Evolutionary conservation across 768 basidiomycete species (phyloP).

Genomic region (Boletellus emodensis): DNA sequence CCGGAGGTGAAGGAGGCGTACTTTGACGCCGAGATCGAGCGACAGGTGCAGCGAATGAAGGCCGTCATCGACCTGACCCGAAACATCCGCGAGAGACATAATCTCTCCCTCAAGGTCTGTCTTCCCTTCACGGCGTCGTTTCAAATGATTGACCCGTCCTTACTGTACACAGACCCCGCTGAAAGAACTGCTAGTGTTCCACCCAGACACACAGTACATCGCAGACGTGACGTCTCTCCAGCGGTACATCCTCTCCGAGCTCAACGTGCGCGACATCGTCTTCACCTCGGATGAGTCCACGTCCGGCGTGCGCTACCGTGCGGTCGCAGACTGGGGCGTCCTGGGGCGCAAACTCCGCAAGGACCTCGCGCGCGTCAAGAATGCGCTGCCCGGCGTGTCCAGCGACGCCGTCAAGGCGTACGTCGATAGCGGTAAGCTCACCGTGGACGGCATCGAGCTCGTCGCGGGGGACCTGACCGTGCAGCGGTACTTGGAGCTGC

Average conservation of each 20-base stretch:
- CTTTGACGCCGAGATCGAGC: constrained; percentile 89
- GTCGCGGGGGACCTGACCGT: constrained; percentile 88
- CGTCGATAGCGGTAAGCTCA: constrained; percentile 67
- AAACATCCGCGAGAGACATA: constrained; percentile 82
- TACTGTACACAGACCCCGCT: constrained; percentile 66
- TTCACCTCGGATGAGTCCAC: constrained; percentile 85
- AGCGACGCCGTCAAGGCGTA: constrained; percentile 83
- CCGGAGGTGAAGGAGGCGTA: constrained; percentile 92
- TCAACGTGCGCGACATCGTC: constrained; percentile 87
- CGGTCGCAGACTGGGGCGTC: constrained; percentile 91
- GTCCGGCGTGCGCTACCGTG: constrained; percentile 88
- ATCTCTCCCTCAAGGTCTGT: constrained; percentile 81
- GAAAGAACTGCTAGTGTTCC: constrained; percentile 91
- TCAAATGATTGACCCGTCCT: background rate
- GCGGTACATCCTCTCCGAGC: constrained; percentile 87
- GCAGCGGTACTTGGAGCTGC: constrained; percentile 85
- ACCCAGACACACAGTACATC: constrained; percentile 78
- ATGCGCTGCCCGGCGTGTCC: constrained; percentile 72
- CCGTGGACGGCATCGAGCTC: constrained; percentile 86
- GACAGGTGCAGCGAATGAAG: constrained; percentile 93
- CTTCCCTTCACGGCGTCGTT: background rate
- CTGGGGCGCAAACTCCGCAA: constrained; percentile 92
- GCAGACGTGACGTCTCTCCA: constrained; percentile 81
- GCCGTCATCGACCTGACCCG: constrained; percentile 90
- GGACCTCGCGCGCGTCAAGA: constrained; percentile 85